phyloP scores from a whole-genome alignment of 805 yeast species.

The Saccharomycopsis fermentans region DNA sequence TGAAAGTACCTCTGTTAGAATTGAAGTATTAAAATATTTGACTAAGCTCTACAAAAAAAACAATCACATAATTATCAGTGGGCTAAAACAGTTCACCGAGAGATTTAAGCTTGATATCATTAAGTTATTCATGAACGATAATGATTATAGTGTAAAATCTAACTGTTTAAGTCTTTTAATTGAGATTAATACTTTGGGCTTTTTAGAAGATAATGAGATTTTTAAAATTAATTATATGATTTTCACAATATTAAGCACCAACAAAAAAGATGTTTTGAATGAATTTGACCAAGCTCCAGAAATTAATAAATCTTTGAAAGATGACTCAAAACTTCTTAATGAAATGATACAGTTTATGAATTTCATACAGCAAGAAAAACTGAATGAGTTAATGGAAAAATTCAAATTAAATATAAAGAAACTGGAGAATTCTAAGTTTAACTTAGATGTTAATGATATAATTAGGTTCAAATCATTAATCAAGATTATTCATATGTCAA shows the following conservation, averaged over 20 bases:
- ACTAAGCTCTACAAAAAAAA: constrained; percentile 34
- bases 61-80: constrained; percentile 37
- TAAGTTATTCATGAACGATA: constrained; percentile 49
- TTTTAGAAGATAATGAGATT: constrained; percentile 50
- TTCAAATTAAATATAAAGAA: constrained; percentile 26
- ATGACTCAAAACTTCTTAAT: constrained; percentile 25
- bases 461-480: constrained; percentile 25
- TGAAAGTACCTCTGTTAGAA: constrained; percentile 45
- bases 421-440: constrained; percentile 15
- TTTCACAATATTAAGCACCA: constrained; percentile 24
- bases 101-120: constrained; percentile 57
- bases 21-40: constrained; percentile 51
- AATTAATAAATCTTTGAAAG: constrained; percentile 17
- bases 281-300: constrained; percentile 15
- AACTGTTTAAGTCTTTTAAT: constrained; percentile 41
- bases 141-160: constrained; percentile 44
- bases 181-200: constrained; percentile 50
- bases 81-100: constrained; percentile 70
- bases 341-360: constrained; percentile 50
- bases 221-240: constrained; percentile 34
- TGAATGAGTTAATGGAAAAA: constrained; percentile 30
- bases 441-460: constrained; percentile 24
- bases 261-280: constrained; percentile 26
- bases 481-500: constrained; percentile 23
- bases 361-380: constrained; percentile 32